A percentile compares a stretch with the other conserved stretches of the same genome.
Evolutionary conservation across 1,139 yeast species (phyloP).

Genomic region (Kodamaea sp.): DNA sequence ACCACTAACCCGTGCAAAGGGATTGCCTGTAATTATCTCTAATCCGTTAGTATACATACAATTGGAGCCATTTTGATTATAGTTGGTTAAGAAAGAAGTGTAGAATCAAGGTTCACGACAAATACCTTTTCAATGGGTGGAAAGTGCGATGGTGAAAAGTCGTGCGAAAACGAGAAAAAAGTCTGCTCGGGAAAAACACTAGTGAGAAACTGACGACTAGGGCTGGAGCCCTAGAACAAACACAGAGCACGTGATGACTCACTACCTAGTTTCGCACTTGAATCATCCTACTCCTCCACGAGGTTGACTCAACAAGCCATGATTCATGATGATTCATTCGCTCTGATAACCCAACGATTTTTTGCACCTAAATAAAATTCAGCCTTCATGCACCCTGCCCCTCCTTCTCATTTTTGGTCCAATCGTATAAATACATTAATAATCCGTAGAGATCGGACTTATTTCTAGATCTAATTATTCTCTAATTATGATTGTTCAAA

Average conservation of each 20-base stretch:
- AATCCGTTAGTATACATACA: conserved; percentile 54
- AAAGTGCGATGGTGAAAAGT: conserved; percentile 2
- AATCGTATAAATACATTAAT: not conserved
- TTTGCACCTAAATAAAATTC: not conserved
- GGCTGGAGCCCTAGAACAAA: conserved; percentile 8
- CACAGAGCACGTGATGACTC: conserved; percentile 11
- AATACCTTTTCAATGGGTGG: conserved; percentile 5
- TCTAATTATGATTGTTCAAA: conserved; percentile 1
- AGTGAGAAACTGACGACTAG: no score
- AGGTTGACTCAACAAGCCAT: conserved; percentile 5
- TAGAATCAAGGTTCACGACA: not conserved
- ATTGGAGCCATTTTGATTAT: conserved; percentile 77
- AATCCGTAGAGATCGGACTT: not conserved
- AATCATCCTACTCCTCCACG: conserved; percentile 3
- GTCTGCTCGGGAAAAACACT: no score
- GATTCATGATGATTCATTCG: conserved; percentile 8
- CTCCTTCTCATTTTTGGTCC: no score
- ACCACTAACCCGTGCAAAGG: conserved; percentile 36
- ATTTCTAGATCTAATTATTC: not conserved
- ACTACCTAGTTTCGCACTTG: no score
- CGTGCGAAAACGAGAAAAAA: conserved; percentile 3
- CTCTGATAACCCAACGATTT: not conserved
- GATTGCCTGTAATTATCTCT: conserved; percentile 18
- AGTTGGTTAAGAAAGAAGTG: conserved; percentile 11
- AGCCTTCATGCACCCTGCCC: not conserved